phyloP scores from a whole-genome alignment of 2,329 filamentous ascomycete genomes.

The Helotiales sp. region DNA sequence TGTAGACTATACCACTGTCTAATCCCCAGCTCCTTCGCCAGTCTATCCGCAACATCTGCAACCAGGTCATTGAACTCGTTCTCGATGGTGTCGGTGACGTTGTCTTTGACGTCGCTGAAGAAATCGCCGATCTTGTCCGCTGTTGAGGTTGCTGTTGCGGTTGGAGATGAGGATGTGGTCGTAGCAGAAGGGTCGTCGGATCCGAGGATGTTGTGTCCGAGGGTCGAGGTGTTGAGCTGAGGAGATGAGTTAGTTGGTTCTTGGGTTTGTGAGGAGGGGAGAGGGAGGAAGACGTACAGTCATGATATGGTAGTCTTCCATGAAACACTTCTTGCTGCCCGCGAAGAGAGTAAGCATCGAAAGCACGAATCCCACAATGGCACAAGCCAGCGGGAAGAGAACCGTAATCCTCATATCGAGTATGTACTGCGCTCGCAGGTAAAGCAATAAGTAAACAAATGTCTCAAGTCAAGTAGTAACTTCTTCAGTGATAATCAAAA shows the following conservation, averaged over 20 bases:
- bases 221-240: constrained; percentile 61
- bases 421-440: constrained; percentile 5
- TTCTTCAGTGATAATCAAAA: background rate
- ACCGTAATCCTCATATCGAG: constrained; percentile 52
- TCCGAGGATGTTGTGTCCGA: constrained; percentile 49
- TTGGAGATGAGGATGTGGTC: constrained; percentile 30
- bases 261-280: constrained; percentile 4
- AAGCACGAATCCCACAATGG: constrained; percentile 60
- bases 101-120: constrained; percentile 42
- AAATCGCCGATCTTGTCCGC: constrained; percentile 42
- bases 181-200: constrained; percentile 39
- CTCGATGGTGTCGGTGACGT: constrained; percentile 47
- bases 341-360: constrained; percentile 65
- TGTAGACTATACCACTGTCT: constrained; percentile 67
- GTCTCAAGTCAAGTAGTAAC: background rate
- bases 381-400: constrained; percentile 55
- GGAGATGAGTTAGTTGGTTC: background rate
- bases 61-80: constrained; percentile 44
- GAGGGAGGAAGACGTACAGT: constrained; percentile 49
- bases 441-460: background rate
- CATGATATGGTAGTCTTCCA: constrained; percentile 61
- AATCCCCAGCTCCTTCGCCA: constrained; percentile 56
- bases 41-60: constrained; percentile 45
- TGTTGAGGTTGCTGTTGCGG: constrained; percentile 38
- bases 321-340: constrained; percentile 58